Conservation (phyloP, 163 green algal genomes). For the Scenedesmus sp. region DNA sequence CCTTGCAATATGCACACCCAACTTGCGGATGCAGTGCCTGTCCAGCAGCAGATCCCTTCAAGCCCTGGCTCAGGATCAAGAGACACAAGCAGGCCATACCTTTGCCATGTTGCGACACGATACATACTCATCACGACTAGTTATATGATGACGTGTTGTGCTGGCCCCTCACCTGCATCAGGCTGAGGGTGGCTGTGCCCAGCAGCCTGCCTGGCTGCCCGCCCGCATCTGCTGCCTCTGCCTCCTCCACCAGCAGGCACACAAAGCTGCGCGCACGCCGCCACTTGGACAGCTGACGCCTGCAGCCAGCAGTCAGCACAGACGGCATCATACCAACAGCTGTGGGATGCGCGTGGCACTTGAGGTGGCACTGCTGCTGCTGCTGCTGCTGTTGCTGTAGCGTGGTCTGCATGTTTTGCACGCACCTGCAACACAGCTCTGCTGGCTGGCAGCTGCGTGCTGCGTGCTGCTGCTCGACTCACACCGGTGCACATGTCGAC, state of each 20-base stretch:
- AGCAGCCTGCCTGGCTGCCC: not conserved
- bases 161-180: constrained; percentile 50
- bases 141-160: too few relatives aligned
- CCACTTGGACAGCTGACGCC: constrained; percentile 45
- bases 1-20: too few relatives aligned
- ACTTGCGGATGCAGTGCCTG: too few relatives aligned
- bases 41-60: not conserved
- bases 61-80: too few relatives aligned
- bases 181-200: constrained; percentile 37
- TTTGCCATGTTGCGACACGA: too few relatives aligned
- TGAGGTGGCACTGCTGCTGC: not conserved
- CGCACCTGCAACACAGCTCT: not conserved
- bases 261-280: constrained; percentile 16
- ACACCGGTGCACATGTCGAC: too few relatives aligned
- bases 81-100: too few relatives aligned
- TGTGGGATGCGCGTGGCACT: not conserved
- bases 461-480: too few relatives aligned
- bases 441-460: not conserved
- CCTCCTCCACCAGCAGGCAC: constrained; percentile 38
- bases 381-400: not conserved
- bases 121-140: too few relatives aligned
- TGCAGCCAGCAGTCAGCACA: not conserved
- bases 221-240: not conserved
- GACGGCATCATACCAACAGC: not conserved
- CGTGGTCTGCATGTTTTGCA: not conserved